Base-by-base conservation (phyloP, 2,329 filamentous ascomycete genomes). In the Trichoderma endophyticum region DNA sequence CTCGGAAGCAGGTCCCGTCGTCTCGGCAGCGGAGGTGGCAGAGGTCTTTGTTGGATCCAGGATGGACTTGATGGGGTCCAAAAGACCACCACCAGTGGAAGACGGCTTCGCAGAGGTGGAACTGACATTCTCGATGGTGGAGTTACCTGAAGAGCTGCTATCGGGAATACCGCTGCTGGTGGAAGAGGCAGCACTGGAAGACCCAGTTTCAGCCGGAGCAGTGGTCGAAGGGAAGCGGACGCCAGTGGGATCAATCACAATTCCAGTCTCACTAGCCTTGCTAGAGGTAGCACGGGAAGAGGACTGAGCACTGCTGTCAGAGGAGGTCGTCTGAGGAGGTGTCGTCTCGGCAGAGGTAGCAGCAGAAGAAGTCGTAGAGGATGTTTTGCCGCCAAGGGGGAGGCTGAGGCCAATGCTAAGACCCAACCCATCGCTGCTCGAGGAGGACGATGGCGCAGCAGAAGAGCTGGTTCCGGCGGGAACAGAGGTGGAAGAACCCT, bases 201-300 rank as follows among this genome's bases (percentile, higher is more conserved):
- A 43, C 7, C 34, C 11, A 24, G 30, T 72, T 11, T 34, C 48
- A 28, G 69, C 48, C 43, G 30, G 48, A 39, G 59, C 34, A 6
- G n/a, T 70, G 9, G 64, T 24, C 18, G 28, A 26, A 1, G 73
- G 57, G 63, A 71, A 65, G 3, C 77, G 72, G 56, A 79, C 76
- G 62, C 78, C 78, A 15, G 74, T 77, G 15, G 78, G 77, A 9
- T 74, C 78, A 72, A 80, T 76, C n/a, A 78, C 63, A 26, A 78
- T 77, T 28, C 65, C 73, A 7, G 63, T 36, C 15, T 77, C 73
- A 11, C 51, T 28, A 14, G 64, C 64, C 64, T 67, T 67, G 39
- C 24, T 64, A 6, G 64, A 67, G 3, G 51, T 59, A 1, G 63
- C 28, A 26, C 73, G 63, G 28, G 64, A 61, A 7, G 74, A 67